phyloP scores from a whole-genome alignment of 495 filamentous ascomycete genomes.

The Lichina pygmaea region DNA sequence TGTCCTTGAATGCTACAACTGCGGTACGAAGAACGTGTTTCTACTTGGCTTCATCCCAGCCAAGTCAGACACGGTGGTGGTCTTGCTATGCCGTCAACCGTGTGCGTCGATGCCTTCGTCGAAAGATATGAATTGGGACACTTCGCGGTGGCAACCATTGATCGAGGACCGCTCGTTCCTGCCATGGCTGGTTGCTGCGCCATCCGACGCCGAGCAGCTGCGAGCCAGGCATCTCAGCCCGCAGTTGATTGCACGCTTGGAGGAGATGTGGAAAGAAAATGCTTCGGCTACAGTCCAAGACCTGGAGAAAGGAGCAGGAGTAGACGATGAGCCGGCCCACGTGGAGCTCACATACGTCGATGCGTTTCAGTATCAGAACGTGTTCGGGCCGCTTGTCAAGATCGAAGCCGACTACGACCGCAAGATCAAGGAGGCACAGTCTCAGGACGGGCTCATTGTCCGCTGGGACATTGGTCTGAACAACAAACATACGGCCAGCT shows the following conservation, averaged over 20 bases:
- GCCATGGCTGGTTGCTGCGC: conserved; percentile 72
- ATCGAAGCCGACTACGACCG: conserved; percentile 99
- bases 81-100: conserved; percentile 86
- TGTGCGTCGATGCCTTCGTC: conserved; percentile 83
- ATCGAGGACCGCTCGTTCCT: conserved; percentile 95
- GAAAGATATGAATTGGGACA: conserved; percentile 99
- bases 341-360: conserved; percentile 91
- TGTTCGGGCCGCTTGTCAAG: conserved; percentile 93
- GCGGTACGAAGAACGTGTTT: conserved; percentile 97
- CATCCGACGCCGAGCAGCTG: conserved; percentile 85
- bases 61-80: conserved; percentile 94
- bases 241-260: conserved; percentile 86
- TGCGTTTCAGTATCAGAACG: conserved; percentile 96
- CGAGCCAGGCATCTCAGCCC: conserved; percentile 81
- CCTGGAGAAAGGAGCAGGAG: conserved; percentile 74
- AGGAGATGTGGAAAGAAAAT: conserved; percentile 99
- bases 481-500: conserved; percentile 92
- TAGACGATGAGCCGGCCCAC: conserved; percentile 84
- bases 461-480: conserved; percentile 93
- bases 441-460: conserved; percentile 78
- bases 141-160: conserved; percentile 87
- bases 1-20: conserved; percentile 96
- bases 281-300: conserved; percentile 70
- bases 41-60: conserved; percentile 99
- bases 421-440: conserved; percentile 95